Base-by-base conservation (phyloP, 2,329 filamentous ascomycete genomes). In the Colletotrichum destructivum region DNA sequence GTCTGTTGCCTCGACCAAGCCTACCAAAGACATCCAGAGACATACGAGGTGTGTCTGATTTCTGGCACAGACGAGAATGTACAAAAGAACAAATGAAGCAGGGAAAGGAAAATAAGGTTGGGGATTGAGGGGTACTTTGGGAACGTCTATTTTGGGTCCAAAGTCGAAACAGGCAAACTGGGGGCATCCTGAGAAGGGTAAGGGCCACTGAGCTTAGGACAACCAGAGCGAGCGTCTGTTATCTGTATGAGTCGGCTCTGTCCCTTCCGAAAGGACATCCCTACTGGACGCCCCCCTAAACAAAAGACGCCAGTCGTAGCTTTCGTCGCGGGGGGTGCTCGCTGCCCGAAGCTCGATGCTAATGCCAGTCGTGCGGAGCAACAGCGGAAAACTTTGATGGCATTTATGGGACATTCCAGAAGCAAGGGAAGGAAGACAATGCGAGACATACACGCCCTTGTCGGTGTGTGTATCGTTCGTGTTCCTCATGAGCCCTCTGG, bases 361-460 rank as follows among this genome's bases (percentile, higher is more conserved):
- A 55, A 23, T 57, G 66, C 46, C 59, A 60, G 47, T 60, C 44
- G 60, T 60, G 40, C 18, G 66, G 38, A 6, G 60, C 44, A 64
- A 60, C 54, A 49, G 21, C 16, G 42, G 11, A 21, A 56, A 66
- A 62, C 66, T 35, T 59, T 64, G 65, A 57, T 18, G 38, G 44
- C 40, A 44, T 62, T 51, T 54, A 56, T 57, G 56, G 51, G 65
- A 64, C 47, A 69, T 72, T 69, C 66, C 65, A 64, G 59, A 72
- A 64, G 38, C 49, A 15, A 61, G 49, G 46, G 18, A 26, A 52
- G 51, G 35, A 18, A 44, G 31, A 35, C 31, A 35, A 35, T 35
- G 31, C 31, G 8, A 35, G 31, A 56, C 15, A 46, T 23, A 35
- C 42, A 62, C 18, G 16, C 16, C 23, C 56, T 23, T 44, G 54